Percentiles rank a stretch among this genome's conserved stretches.
These are phyloP conservation scores for Caryopteris hybrid DNA, from an alignment of 305 asterid genomes.

Conservation along the genomic window DNA sequence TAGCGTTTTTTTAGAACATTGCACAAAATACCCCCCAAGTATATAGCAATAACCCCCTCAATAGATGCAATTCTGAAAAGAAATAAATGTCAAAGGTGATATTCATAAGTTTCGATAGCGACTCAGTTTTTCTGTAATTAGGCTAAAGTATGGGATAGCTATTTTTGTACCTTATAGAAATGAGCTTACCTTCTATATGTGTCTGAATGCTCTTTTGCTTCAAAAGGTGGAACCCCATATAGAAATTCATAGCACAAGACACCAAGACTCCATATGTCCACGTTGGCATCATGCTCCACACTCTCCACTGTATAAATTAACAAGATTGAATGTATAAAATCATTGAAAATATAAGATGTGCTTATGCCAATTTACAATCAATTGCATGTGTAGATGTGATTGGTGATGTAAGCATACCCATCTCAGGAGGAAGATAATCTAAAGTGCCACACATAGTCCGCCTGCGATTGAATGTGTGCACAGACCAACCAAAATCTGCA, in stretches of 20 bases:
- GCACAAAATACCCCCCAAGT: too few species aligned
- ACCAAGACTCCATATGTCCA: constrained; percentile 97
- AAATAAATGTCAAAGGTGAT: too few species aligned
- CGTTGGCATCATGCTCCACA: constrained; percentile 85
- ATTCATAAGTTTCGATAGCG: too few species aligned
- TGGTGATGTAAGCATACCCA: constrained; percentile 48
- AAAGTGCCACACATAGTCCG: constrained; percentile 97
- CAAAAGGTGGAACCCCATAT: constrained; percentile 93
- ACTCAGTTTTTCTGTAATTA: too few species aligned
- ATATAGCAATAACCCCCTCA: too few species aligned
- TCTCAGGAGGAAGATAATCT: constrained; percentile 97
- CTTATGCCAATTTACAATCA: too few species aligned
- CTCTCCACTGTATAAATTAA: constrained; percentile 61
- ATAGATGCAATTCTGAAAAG: too few species aligned
- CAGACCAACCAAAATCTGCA: constrained; percentile 99
- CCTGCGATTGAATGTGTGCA: constrained; percentile 88
- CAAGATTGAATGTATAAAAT: not conserved
- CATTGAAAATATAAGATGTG: not conserved
- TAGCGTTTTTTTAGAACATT: too few species aligned
- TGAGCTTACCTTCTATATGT: constrained; percentile 77
- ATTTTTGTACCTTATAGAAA: too few species aligned
- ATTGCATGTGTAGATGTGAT: too few species aligned
- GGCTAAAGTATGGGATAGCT: too few species aligned
- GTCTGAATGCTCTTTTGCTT: constrained; percentile 89
- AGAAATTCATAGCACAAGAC: constrained; percentile 90